These are phyloP conservation scores for Peniophora sp. DNA, from an alignment of 1,284 basidiomycete species.

Conservation along the genomic window DNA sequence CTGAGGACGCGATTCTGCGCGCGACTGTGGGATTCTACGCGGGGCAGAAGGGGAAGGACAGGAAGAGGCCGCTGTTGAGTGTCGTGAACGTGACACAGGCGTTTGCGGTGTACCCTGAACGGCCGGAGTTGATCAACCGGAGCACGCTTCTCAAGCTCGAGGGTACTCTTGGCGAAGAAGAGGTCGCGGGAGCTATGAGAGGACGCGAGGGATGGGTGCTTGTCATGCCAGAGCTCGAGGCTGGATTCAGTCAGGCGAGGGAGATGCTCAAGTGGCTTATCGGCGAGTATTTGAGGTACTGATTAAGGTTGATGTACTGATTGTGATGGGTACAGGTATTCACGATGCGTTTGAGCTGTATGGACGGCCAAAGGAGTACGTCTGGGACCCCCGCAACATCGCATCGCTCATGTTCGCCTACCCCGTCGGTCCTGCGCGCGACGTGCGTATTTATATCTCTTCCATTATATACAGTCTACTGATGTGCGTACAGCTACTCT, in stretches of 20 bases:
- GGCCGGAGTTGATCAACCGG: constrained; percentile 83
- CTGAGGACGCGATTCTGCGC: constrained; percentile 17
- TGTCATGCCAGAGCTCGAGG: constrained; percentile 76
- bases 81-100: constrained; percentile 55
- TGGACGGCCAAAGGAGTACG: constrained; percentile 76
- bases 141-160: constrained; percentile 89
- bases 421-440: constrained; percentile 66
- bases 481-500: constrained; percentile 44
- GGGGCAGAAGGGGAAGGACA: constrained; percentile 61
- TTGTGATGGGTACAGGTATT: constrained; percentile 41
- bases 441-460: constrained; percentile 38
- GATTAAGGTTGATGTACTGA: constrained; percentile 12
- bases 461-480: constrained; percentile 5
- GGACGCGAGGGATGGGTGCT: constrained; percentile 75
- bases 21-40: constrained; percentile 51
- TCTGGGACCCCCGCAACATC: constrained; percentile 80
- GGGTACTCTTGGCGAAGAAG: constrained; percentile 73
- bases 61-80: constrained; percentile 56
- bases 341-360: constrained; percentile 87
- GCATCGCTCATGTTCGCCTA: constrained; percentile 76
- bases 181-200: constrained; percentile 53
- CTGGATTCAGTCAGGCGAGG: constrained; percentile 38
- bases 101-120: constrained; percentile 90
- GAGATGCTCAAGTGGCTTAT: constrained; percentile 96
- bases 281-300: constrained; percentile 46